Base-by-base conservation (phyloP, 2,329 filamentous ascomycete genomes). In the Lasiodiplodia theobromae region DNA sequence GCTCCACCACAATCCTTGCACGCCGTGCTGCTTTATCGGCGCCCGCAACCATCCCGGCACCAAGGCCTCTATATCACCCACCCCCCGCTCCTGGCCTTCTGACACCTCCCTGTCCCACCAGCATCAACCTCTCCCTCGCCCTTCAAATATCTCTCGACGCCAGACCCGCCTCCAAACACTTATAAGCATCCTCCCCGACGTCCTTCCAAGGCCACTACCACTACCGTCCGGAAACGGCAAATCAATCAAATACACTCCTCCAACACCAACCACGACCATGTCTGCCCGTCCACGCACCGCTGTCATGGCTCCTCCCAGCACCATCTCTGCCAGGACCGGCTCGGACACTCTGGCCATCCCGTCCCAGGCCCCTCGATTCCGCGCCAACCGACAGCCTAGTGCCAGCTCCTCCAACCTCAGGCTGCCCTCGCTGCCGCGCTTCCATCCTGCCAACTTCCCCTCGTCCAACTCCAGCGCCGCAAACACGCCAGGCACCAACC, bases 381-480 rank as follows among this genome's bases (percentile, higher is more conserved):
- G 77, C 64, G 74, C 80, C 47, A 64, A 73, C 68, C 78, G 75
- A 60, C 77, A 78, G 57, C 77, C 77, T 16, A 78, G 77, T 54
- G 75, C 76, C 52, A 76, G 76, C 62, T 77, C 76, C 37, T 73
- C 77, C 60, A 75, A 74, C 34, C 75, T 85, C 44, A 81, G 82
- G 67, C 75, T 86, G 16, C 82, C 83, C n/a, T 81, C 81, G 1
- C 77, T 86, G 51, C 84, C 84, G 54, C 81, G 83, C 69, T 86
- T 85, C 77, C 84, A 86, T 69, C 84, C 84, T 7, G 83, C 84
- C 70, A 85, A 86, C 75, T 86, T 82, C 72, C 80, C 82, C 11
- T 81, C 79, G 44, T 72, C 78, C 57, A 74, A 75, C 56, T 78
- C 78, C 16, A 83, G 80, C 64, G 69, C 73, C 14, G 74, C 75